Evolutionary conservation across 2,329 filamentous ascomycete species (phyloP).

Genomic region (Catunica adiposa): DNA sequence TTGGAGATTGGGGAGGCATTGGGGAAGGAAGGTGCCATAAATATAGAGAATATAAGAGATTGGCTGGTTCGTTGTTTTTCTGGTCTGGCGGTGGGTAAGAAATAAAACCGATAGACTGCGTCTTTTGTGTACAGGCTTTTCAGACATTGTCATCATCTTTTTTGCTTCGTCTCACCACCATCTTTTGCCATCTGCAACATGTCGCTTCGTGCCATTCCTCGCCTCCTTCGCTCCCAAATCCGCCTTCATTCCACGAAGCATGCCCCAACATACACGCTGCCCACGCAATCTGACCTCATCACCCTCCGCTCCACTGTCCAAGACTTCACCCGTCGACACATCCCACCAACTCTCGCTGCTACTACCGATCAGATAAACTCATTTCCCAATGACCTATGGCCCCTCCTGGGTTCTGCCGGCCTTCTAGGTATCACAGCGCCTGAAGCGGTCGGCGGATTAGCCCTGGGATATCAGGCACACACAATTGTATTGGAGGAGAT

Average conservation of each 20-base stretch:
- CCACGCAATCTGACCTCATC: conserved; percentile 53
- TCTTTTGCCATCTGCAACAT: background rate
- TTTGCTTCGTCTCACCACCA: too few relatives aligned
- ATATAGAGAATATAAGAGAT: too few relatives aligned
- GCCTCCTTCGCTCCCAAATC: conserved; percentile 18
- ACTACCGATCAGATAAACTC: conserved; percentile 71
- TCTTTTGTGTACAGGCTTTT: too few relatives aligned
- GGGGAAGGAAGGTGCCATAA: background rate
- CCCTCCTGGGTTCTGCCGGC: conserved; percentile 78
- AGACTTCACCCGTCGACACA: conserved; percentile 79
- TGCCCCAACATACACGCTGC: conserved; percentile 47
- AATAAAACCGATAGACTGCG: too few relatives aligned
- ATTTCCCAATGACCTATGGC: conserved; percentile 86
- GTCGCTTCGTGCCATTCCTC: conserved; percentile 14
- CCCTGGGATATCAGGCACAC: conserved; percentile 91
- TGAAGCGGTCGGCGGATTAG: conserved; percentile 76
- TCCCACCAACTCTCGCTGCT: conserved; percentile 66
- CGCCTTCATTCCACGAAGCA: conserved; percentile 40
- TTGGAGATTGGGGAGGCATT: background rate
- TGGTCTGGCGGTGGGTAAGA: too few relatives aligned
- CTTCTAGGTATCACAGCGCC: conserved; percentile 88
- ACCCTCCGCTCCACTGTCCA: conserved; percentile 73
- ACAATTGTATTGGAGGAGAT: conserved; percentile 92
- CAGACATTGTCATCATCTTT: too few relatives aligned
- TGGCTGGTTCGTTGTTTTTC: too few relatives aligned